These are phyloP conservation scores for Cyberlindnera maclurae DNA, from an alignment of 805 yeast species.

Conservation along the genomic window DNA sequence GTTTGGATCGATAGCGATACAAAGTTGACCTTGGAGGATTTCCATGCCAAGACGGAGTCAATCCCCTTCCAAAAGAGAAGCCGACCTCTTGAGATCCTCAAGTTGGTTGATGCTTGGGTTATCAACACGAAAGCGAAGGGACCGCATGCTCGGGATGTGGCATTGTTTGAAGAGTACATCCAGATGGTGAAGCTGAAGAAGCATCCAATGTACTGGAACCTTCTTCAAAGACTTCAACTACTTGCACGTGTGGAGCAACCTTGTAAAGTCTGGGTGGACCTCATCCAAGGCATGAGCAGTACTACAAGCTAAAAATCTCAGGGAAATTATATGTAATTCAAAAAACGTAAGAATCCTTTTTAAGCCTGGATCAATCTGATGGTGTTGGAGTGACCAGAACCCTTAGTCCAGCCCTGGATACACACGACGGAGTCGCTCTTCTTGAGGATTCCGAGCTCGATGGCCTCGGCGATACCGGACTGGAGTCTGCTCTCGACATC, in stretches of 20 bases:
- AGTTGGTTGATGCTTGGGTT: constrained; percentile 32
- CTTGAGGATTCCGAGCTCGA: constrained; percentile 73
- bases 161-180: constrained; percentile 30
- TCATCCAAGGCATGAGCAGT: background rate
- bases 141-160: constrained; percentile 35
- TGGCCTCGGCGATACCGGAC: constrained; percentile 88
- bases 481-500: constrained; percentile 94
- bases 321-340: too few relatives aligned
- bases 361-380: constrained; percentile 83
- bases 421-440: constrained; percentile 89
- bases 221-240: constrained; percentile 14
- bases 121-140: constrained; percentile 25
- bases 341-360: too few relatives aligned
- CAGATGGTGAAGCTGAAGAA: constrained; percentile 23
- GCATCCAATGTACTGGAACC: constrained; percentile 11
- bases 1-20: background rate
- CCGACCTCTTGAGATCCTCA: constrained; percentile 29
- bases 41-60: constrained; percentile 4
- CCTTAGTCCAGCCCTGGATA: constrained; percentile 98
- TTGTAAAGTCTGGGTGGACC: constrained; percentile 10
- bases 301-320: too few relatives aligned
- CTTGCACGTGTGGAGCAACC: constrained; percentile 1
- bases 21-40: constrained; percentile 9
- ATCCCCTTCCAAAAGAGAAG: constrained; percentile 27
- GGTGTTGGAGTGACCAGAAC: constrained; percentile 98